These are phyloP conservation scores for Blastobotrys malaysiensis DNA, from an alignment of 1,139 yeast genomes.

Conservation along the genomic window DNA sequence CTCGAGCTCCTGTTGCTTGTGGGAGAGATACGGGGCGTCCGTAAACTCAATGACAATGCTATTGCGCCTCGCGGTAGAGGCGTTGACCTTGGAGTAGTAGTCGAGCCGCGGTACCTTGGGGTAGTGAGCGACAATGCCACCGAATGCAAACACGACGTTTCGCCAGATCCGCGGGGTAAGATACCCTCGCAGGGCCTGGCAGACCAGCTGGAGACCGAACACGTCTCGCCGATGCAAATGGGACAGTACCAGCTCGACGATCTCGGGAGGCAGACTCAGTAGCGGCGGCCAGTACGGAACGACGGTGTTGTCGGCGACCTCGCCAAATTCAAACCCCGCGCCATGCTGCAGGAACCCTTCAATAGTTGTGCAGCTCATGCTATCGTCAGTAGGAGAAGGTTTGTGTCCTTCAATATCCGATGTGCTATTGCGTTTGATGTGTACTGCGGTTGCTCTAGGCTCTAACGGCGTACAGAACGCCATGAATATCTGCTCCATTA, in stretches of 20 bases:
- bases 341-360: not conserved
- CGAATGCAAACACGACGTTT: not conserved
- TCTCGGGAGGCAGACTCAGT: slow-evolving; percentile 1
- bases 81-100: not conserved
- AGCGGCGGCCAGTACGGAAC: not conserved
- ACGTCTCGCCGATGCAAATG: not conserved
- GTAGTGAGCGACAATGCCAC: not conserved
- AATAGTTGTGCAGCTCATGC: not conserved
- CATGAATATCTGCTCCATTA: not conserved
- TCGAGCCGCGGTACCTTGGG: not conserved
- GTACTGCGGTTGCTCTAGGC: not conserved
- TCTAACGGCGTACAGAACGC: not conserved
- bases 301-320: not conserved
- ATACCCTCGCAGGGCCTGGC: slow-evolving; percentile 5
- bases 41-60: not conserved
- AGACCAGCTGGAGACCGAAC: not conserved
- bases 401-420: not conserved
- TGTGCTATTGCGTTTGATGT: not conserved
- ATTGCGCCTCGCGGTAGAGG: not conserved
- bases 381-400: not conserved
- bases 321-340: not conserved
- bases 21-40: not conserved
- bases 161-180: slow-evolving; percentile 4
- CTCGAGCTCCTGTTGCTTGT: not conserved
- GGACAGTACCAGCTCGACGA: not conserved